A percentile compares a stretch with the other conserved stretches of the same genome.
Conservation (phyloP, 1,139 yeast genomes). For the Scheffersomyces titani region DNA sequence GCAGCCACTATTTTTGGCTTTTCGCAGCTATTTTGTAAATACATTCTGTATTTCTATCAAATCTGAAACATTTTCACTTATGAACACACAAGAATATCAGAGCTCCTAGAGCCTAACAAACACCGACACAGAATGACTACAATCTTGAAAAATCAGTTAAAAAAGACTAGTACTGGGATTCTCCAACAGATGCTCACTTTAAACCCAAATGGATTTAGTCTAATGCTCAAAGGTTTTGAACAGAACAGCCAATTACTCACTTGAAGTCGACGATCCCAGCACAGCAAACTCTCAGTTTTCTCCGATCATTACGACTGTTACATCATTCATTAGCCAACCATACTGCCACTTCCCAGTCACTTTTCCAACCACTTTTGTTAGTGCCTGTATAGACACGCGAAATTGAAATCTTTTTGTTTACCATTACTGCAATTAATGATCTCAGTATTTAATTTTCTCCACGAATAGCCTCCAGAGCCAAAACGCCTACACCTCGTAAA, state of each 20-base stretch:
- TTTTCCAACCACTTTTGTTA: not conserved
- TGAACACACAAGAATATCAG: not conserved
- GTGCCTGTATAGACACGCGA: not conserved
- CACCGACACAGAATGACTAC: not conserved
- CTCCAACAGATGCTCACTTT: not conserved
- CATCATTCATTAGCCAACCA: not conserved
- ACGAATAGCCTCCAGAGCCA: not conserved
- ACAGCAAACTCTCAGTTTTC: not conserved
- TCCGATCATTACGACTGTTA: not conserved
- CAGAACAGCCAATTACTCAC: no score
- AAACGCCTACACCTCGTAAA: no score
- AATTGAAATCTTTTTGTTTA: not conserved
- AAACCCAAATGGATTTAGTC: no score
- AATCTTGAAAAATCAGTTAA: not conserved
- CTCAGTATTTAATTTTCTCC: not conserved
- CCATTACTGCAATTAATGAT: not conserved
- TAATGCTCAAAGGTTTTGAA: no score
- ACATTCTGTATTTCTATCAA: not conserved
- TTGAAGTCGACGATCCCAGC: no score
- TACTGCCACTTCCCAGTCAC: not conserved
- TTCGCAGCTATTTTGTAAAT: not conserved
- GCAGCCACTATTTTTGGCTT: not conserved
- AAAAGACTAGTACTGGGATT: not conserved
- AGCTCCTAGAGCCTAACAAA: no score
- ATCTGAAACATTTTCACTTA: not conserved